Evolutionary conservation across 2,329 filamentous ascomycete genomes (phyloP).

Genomic region (Volutella citrinella): DNA sequence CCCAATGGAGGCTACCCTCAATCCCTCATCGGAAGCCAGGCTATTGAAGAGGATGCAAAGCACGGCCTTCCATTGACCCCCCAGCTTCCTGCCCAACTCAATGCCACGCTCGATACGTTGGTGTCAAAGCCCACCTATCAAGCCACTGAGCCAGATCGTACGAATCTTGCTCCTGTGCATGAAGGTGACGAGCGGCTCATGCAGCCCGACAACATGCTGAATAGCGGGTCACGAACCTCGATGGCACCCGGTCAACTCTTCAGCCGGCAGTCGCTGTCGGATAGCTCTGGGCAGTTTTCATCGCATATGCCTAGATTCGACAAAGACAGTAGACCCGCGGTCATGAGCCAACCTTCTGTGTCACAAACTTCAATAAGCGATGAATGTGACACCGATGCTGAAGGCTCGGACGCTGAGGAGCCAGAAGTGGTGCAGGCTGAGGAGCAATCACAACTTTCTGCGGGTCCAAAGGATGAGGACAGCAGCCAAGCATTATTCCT

Average conservation of each 20-base stretch:
- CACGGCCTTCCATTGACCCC: conserved; percentile 7
- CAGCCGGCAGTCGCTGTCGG: too few relatives aligned
- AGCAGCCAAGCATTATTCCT: too few relatives aligned
- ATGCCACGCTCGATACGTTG: conserved; percentile 5
- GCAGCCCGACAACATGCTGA: conserved; percentile 13
- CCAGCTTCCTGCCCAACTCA: too few relatives aligned
- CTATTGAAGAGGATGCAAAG: neutral
- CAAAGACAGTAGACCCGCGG: too few relatives aligned
- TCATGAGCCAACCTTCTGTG: too few relatives aligned
- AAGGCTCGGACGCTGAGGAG: neutral
- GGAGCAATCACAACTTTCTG: conserved; percentile 1
- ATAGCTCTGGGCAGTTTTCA: too few relatives aligned
- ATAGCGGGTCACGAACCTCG: too few relatives aligned
- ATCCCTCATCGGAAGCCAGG: conserved; percentile 5
- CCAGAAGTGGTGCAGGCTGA: neutral
- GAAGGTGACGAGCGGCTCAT: conserved; percentile 15
- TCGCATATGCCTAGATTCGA: too few relatives aligned
- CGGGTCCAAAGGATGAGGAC: too few relatives aligned
- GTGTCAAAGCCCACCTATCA: conserved; percentile 9
- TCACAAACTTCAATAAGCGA: conserved; percentile 1
- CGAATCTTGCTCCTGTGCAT: conserved; percentile 14
- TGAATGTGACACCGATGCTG: neutral
- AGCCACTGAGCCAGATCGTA: conserved; percentile 13
- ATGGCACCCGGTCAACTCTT: too few relatives aligned
- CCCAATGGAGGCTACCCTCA: too few relatives aligned